Evolutionary conservation across 208 protist species (phyloP).

Genomic region (Trypanosoma mega): DNA sequence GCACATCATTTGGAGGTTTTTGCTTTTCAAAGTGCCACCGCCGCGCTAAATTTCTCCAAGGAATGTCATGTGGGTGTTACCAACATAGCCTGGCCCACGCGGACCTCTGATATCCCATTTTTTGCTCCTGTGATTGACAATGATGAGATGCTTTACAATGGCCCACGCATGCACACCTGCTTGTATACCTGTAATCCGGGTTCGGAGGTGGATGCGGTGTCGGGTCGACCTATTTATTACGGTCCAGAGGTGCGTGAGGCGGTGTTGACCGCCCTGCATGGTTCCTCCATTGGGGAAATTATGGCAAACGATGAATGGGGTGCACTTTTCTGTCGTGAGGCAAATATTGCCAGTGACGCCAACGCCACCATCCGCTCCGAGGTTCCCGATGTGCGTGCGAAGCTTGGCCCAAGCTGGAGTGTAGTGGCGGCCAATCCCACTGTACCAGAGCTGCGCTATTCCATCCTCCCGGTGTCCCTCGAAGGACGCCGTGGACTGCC

Average conservation of each 20-base stretch:
- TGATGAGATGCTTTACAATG: slow-evolving; percentile 61
- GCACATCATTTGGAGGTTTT: slow-evolving; percentile 60
- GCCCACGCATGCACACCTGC: slow-evolving; percentile 84
- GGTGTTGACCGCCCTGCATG: slow-evolving; percentile 44
- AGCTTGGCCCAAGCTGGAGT: slow-evolving; percentile 60
- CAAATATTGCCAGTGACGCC: slow-evolving; percentile 29
- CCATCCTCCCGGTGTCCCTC: slow-evolving; percentile 61
- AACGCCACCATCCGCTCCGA: slow-evolving; percentile 1
- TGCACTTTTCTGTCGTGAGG: slow-evolving; percentile 44
- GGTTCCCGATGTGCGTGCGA: slow-evolving; percentile 29
- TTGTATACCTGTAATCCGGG: slow-evolving; percentile 77
- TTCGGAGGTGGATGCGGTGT: slow-evolving; percentile 62
- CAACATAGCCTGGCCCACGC: slow-evolving; percentile 51
- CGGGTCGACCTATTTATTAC: slow-evolving; percentile 62
- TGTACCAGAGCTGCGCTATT: slow-evolving; percentile 39
- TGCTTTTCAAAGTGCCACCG: slow-evolving; percentile 63
- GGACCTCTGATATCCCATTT: slow-evolving; percentile 27
- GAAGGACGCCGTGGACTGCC: slow-evolving; percentile 62
- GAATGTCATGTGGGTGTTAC: slow-evolving; percentile 68
- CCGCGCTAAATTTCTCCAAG: slow-evolving; percentile 65
- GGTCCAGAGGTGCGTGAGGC: slow-evolving; percentile 58
- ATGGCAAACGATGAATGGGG: slow-evolving; percentile 68
- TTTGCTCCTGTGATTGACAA: slow-evolving; percentile 47
- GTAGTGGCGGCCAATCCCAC: slow-evolving; percentile 36
- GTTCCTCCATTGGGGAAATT: slow-evolving; percentile 70